Evolutionary conservation across 192 early-diverging fungal species (phyloP), one percentile per base, ranked within the genome.

Genomic region (Coemansia sp.): DNA sequence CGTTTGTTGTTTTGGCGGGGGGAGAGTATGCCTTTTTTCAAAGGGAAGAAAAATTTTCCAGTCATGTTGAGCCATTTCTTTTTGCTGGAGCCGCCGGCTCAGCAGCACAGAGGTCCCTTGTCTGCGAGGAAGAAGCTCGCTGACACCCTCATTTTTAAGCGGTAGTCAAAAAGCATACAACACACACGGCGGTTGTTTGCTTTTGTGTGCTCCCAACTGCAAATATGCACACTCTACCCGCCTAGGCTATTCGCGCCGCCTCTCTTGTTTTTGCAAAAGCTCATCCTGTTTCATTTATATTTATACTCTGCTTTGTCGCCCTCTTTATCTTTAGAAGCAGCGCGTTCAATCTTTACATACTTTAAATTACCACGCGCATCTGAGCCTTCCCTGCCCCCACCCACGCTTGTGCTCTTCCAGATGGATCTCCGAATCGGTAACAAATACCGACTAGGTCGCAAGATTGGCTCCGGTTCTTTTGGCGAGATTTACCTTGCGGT

Each of bases 381-480:
- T 53, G 29, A 17, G 45, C 27, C 22, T 50, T 63, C 8, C n/a
- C 30, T 53, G 11, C 45, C 40, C 19, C 59, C 59, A 25, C 27
- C 9, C 33, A n/a, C 17, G 17, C 17, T 15, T 19, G 3, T 45
- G 4, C 50, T 50, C 15, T 61, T 66, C 59, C 54, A 64, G 52
- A 79, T 92, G 86, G 89, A 92, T 79, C 81, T 92, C 66, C 77
- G 94, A 75, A 91, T 98, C 55, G 95, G 90, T 74, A 92, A 92
- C 82, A 94, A 93, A 81, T 98, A 89, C 84, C 85, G 91, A 52
- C 88, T 98, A 60, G 94, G 94, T 52, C 85, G 92, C 54, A 98
- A 97, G 83, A 93, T 98, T 79, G 97, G 97, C 41, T 90, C 89
- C 48, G 97, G 97, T 50, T 94, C 91, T 42, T 98, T 98, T 88